These are phyloP conservation scores for Amphirosellinia nigrospora DNA, from an alignment of 495 filamentous ascomycete species.

Conservation along the genomic window DNA sequence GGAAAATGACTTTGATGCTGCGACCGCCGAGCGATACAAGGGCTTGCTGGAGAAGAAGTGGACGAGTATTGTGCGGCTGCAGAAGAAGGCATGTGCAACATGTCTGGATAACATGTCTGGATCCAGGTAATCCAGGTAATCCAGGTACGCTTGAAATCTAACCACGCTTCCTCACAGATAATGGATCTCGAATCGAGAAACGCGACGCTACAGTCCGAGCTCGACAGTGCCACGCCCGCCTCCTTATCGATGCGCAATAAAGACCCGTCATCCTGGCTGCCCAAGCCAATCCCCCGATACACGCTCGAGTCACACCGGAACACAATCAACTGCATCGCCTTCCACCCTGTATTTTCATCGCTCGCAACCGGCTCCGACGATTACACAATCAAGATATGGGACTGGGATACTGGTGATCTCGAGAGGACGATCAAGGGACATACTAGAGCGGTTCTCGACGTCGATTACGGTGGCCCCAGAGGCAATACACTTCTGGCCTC, in stretches of 20 bases:
- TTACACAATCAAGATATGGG: slow-evolving; percentile 79
- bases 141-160: slow-evolving; percentile 21
- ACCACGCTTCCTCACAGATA: slow-evolving; percentile 58
- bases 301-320: slow-evolving; percentile 72
- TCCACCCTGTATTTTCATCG: slow-evolving; percentile 80
- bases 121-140: no score
- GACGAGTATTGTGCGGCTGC: slow-evolving; percentile 75
- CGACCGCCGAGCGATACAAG: slow-evolving; percentile 74
- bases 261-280: slow-evolving; percentile 79
- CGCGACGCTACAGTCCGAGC: slow-evolving; percentile 66
- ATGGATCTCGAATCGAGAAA: slow-evolving; percentile 77
- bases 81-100: slow-evolving; percentile 67
- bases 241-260: slow-evolving; percentile 71
- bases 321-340: slow-evolving; percentile 75
- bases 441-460: slow-evolving; percentile 74
- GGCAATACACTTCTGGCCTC: slow-evolving; percentile 76
- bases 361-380: slow-evolving; percentile 83
- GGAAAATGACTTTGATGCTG: slow-evolving; percentile 65
- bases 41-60: slow-evolving; percentile 79
- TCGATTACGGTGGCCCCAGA: slow-evolving; percentile 78
- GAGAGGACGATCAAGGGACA: slow-evolving; percentile 82
- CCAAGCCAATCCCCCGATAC: slow-evolving; percentile 65
- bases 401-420: slow-evolving; percentile 82
- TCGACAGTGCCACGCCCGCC: slow-evolving; percentile 73
- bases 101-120: no score